These are phyloP conservation scores for Botryotinia narcissicola DNA, from an alignment of 2,329 filamentous ascomycete genomes.

Conservation along the genomic window DNA sequence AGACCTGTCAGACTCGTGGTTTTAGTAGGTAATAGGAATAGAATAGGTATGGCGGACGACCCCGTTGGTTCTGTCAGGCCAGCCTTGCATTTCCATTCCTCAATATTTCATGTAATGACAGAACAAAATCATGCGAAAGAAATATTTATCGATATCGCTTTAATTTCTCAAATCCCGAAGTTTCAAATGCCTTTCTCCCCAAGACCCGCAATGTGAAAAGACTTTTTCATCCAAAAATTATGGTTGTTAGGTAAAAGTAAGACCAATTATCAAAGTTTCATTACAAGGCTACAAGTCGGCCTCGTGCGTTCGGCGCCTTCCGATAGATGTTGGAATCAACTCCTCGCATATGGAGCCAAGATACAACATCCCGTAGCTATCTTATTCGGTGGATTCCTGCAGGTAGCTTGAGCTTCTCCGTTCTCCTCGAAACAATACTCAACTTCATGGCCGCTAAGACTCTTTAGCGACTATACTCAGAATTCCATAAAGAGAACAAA, in stretches of 20 bases:
- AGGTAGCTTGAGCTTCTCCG: constrained; percentile 14
- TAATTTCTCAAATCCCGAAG: not conserved
- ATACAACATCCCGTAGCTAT: not conserved
- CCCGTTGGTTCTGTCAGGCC: not conserved
- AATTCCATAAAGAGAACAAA: constrained; percentile 8
- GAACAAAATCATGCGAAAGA: not conserved
- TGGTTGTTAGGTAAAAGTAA: constrained; percentile 17
- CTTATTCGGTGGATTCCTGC: constrained; percentile 13
- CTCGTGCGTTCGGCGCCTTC: constrained; percentile 20
- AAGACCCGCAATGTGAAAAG: not conserved
- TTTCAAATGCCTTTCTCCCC: not conserved
- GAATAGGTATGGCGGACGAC: not conserved
- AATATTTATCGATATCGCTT: not conserved
- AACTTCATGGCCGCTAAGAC: constrained; percentile 5
- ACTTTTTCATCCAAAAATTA: not conserved
- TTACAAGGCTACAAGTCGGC: constrained; percentile 15
- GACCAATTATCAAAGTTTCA: not conserved
- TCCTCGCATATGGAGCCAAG: constrained; percentile 1
- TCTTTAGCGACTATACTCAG: not conserved
- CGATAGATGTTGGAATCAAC: constrained; percentile 6
- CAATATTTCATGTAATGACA: not conserved
- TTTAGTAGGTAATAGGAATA: not conserved
- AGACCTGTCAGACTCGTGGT: not conserved
- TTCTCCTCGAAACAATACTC: constrained; percentile 8
- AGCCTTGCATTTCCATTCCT: constrained; percentile 1